phyloP scores from a whole-genome alignment of 352 stramenopile species.

The Phytophthora colocasiae region DNA sequence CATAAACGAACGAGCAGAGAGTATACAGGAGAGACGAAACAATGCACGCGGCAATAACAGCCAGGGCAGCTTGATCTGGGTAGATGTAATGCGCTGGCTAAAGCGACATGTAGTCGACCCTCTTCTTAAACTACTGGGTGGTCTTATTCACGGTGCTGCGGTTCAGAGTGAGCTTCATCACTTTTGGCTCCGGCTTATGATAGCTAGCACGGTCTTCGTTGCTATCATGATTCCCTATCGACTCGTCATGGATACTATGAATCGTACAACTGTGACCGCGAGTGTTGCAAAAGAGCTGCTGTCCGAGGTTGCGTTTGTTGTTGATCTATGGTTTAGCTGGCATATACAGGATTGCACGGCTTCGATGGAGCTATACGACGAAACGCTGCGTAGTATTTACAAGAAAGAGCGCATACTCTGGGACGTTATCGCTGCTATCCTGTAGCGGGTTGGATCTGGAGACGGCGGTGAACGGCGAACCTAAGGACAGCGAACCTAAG shows the following conservation, averaged over 20 bases:
- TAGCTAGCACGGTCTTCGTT: conserved; percentile 51
- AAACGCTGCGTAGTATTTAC: conserved; percentile 46
- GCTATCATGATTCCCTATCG: conserved; percentile 47
- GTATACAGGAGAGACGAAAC: background rate
- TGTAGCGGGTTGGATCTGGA: too few relatives aligned
- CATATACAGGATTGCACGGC: conserved; percentile 49
- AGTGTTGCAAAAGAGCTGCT: conserved; percentile 40
- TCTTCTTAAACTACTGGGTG: too few relatives aligned
- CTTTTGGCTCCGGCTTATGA: conserved; percentile 43
- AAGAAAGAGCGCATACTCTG: conserved; percentile 40
- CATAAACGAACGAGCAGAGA: conserved; percentile 53
- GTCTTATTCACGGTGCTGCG: conserved; percentile 44
- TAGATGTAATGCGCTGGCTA: conserved; percentile 38
- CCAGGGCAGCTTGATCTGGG: conserved; percentile 38
- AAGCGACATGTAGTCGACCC: too few relatives aligned
- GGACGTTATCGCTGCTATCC: conserved; percentile 49
- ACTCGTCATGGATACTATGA: conserved; percentile 47
- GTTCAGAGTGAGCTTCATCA: conserved; percentile 53
- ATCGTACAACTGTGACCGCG: conserved; percentile 24
- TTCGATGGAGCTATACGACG: conserved; percentile 64
- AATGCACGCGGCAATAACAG: too few relatives aligned
- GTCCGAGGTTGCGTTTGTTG: conserved; percentile 55
- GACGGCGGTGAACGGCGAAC: too few relatives aligned
- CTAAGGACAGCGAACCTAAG: too few relatives aligned
- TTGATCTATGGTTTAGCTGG: conserved; percentile 71